Conservation (phyloP, 2,329 filamentous ascomycete genomes). For the Nemania sp. region DNA sequence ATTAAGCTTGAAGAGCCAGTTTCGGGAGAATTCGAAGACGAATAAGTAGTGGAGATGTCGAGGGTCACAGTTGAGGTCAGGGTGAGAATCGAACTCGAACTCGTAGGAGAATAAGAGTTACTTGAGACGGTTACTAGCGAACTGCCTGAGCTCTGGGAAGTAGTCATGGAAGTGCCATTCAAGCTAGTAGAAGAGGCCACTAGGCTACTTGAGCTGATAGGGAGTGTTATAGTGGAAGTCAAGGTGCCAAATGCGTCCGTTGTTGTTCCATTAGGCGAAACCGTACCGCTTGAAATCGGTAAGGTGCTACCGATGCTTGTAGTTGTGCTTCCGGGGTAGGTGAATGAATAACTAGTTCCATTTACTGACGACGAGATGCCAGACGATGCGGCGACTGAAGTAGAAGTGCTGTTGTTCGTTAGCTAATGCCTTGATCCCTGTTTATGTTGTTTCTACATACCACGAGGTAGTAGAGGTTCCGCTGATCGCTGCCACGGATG, state of each 20-base stretch:
- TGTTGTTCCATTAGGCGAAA: slow-evolving; percentile 28
- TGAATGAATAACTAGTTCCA: slow-evolving; percentile 26
- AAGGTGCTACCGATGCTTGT: slow-evolving; percentile 20
- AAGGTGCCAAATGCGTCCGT: slow-evolving; percentile 33
- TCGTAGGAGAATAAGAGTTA: slow-evolving; percentile 20
- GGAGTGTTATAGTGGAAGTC: slow-evolving; percentile 17
- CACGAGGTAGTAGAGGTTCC: slow-evolving; percentile 20
- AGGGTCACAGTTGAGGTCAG: slow-evolving; percentile 35
- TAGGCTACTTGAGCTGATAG: slow-evolving; percentile 28
- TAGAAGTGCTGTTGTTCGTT: slow-evolving; percentile 21
- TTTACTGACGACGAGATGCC: slow-evolving; percentile 16
- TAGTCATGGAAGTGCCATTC: slow-evolving; percentile 14
- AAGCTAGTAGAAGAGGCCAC: slow-evolving; percentile 10
- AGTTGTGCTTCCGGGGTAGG: slow-evolving; percentile 17
- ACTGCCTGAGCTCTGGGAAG: slow-evolving; percentile 29
- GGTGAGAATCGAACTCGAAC: slow-evolving; percentile 31
- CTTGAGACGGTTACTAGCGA: slow-evolving; percentile 27
- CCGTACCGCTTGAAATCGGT: slow-evolving; percentile 15
- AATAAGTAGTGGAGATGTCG: slow-evolving; percentile 23
- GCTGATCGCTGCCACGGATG: slow-evolving; percentile 12
- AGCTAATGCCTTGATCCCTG: not conserved
- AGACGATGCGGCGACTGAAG: slow-evolving; percentile 7
- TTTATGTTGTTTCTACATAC: slow-evolving; percentile 9
- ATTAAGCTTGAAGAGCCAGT: slow-evolving; percentile 32
- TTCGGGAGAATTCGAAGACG: slow-evolving; percentile 35